Base-by-base conservation (phyloP, 345 rosid species). In the Populus pruinosa region DNA sequence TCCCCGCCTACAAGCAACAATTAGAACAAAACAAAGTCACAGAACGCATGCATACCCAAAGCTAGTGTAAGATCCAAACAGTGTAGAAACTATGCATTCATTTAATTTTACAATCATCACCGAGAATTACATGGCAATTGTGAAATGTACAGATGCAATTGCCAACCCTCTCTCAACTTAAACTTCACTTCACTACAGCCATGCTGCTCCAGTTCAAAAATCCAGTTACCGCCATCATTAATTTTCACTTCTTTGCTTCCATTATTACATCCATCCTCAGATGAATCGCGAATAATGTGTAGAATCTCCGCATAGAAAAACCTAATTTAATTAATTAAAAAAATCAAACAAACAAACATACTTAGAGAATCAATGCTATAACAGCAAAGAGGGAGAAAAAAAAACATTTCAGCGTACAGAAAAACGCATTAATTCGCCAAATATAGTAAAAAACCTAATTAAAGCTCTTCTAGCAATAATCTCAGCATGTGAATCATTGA, bases 401-500 rank as follows among this genome's bases (percentile, higher is more conserved):
- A 18, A 71, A 44, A 2, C 61, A 44, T 1, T 13, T 69, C 36
- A 20, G 35, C 5, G 18, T 9, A 38, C 13, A 36, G 65, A 69
- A 27, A 67, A 55, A 20, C 35, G n/a, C 55, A 76, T 39, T 18
- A 35, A 53, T 44, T 1, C 16, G 31, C n/a, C 25, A 33, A 73
- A 33, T 2, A 33, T 2, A 21, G 33, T 3, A 13, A 41, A 1
- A 18, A 27, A 91, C 98, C 96, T 95, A 72, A 95, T 35, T 23
- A 93, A 83, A 77, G 98, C 87, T 87, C 98, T 88, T 73, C 99
- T 89, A 14, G 97, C 90, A 33, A 90, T 84, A 75, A 95, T 87
- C 77, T 95, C 96, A 17, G 97, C 99, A 73, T 96, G 99, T 14
- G 98, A 90, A 80, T 96, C 98, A 76, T 93, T 91, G 21, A 96